Evolutionary conservation across 257 asterid genomes (phyloP).

Genomic region (Ballota nigra): DNA sequence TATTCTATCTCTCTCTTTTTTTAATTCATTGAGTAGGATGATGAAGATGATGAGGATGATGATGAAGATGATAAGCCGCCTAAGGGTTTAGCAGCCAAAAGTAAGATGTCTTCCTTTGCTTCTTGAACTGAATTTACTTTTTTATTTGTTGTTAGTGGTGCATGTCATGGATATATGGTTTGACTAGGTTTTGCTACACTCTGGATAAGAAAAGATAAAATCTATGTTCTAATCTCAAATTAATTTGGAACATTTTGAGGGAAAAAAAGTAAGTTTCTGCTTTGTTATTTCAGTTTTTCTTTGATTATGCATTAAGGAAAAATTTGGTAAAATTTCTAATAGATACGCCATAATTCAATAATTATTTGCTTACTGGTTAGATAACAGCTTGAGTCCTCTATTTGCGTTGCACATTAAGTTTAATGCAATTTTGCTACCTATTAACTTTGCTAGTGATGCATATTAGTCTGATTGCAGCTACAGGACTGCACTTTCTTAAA

Average conservation of each 20-base stretch:
- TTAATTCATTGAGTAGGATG: conserved; percentile 35
- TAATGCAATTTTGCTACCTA: background rate
- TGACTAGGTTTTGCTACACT: background rate
- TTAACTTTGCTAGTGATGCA: background rate
- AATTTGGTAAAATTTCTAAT: background rate
- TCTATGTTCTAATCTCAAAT: background rate
- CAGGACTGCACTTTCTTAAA: background rate
- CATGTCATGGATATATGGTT: background rate
- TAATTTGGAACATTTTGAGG: background rate
- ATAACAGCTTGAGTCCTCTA: background rate
- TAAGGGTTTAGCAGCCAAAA: conserved; percentile 69
- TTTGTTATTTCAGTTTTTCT: conserved; percentile 4
- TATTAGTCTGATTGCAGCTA: background rate
- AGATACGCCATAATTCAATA: background rate
- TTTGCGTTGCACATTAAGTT: background rate
- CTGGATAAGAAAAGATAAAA: background rate
- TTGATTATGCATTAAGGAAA: background rate
- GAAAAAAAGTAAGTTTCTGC: background rate
- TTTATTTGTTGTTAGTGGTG: background rate
- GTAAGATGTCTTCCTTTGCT: conserved; percentile 40
- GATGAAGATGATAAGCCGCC: conserved; percentile 46
- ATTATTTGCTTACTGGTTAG: background rate
- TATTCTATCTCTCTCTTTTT: conserved; percentile 3
- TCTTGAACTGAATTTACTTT: conserved; percentile 4
- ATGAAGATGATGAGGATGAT: conserved; percentile 39